A percentile compares a stretch with the other conserved stretches of the same genome.
phyloP scores from a whole-genome alignment of 2,329 filamentous ascomycete species.

The Septoria petroselini region DNA sequence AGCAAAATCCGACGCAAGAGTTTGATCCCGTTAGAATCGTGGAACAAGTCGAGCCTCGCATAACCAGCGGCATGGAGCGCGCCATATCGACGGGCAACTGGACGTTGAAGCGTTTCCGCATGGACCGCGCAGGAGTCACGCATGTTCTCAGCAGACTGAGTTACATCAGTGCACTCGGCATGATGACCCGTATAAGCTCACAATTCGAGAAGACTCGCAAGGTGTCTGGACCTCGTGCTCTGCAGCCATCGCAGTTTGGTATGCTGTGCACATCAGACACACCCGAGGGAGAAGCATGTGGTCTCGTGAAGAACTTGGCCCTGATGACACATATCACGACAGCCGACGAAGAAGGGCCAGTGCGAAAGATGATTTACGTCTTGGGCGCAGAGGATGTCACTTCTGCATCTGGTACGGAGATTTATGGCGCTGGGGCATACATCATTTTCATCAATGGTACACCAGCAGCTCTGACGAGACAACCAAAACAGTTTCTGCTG shows the following conservation, averaged over 20 bases:
- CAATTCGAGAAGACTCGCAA: constrained; percentile 99
- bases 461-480: constrained; percentile 79
- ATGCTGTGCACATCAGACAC: constrained; percentile 98
- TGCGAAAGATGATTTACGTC: constrained; percentile 80
- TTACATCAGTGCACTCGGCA: constrained; percentile 93
- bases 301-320: constrained; percentile 94
- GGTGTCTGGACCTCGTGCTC: constrained; percentile 88
- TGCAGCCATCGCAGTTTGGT: constrained; percentile 96
- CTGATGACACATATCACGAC: constrained; percentile 99
- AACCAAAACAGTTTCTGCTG: constrained; percentile 80
- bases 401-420: constrained; percentile 76
- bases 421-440: constrained; percentile 80
- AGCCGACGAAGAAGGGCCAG: constrained; percentile 86
- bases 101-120: constrained; percentile 96
- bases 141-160: constrained; percentile 93
- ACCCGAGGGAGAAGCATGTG: constrained; percentile 96
- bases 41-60: constrained; percentile 77
- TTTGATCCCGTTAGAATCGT: constrained; percentile 86
- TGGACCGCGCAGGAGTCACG: constrained; percentile 95
- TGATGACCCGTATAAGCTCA: constrained; percentile 99
- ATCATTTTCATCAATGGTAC: constrained; percentile 95
- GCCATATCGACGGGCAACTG: constrained; percentile 97
- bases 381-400: constrained; percentile 81
- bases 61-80: constrained; percentile 89
- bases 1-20: constrained; percentile 81